Percentiles rank a stretch among this genome's conserved stretches.
phyloP scores from a whole-genome alignment of 192 early-diverging fungal species.

The Lunasporangiospora selenospora region DNA sequence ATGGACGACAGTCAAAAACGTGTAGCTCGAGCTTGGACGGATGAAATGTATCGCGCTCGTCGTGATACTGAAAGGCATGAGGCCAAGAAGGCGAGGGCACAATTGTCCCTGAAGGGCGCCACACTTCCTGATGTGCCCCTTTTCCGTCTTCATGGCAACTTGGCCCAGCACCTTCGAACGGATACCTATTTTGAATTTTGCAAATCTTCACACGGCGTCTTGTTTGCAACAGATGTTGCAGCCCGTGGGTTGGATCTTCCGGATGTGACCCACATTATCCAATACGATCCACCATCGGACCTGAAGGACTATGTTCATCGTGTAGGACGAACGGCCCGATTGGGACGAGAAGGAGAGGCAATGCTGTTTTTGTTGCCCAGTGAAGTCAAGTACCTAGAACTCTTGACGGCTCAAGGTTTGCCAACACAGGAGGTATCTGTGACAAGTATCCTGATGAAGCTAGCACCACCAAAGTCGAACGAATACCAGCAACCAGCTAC shows the following conservation, averaged over 20 bases:
- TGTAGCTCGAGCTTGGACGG: conserved; percentile 28
- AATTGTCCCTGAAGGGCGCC: conserved; percentile 54
- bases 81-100: conserved; percentile 37
- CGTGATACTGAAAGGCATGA: conserved; percentile 58
- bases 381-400: conserved; percentile 78
- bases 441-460: conserved; percentile 64
- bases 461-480: conserved; percentile 60
- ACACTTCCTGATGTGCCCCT: conserved; percentile 74
- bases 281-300: conserved; percentile 97
- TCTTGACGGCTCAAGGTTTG: conserved; percentile 72
- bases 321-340: conserved; percentile 94
- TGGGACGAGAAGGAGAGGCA: conserved; percentile 89
- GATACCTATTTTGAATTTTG: conserved; percentile 79
- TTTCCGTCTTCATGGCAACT: conserved; percentile 89
- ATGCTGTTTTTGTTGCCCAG: conserved; percentile 88
- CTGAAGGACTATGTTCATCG: conserved; percentile 96
- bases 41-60: conserved; percentile 53
- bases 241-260: conserved; percentile 98
- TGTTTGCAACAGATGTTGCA: conserved; percentile 97
- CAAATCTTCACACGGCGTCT: conserved; percentile 66
- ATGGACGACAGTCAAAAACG: conserved; percentile 48
- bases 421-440: conserved; percentile 55
- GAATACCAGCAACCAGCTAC: conserved; percentile 58
- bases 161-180: conserved; percentile 81
- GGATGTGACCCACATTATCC: conserved; percentile 89